A percentile compares a stretch with the other conserved stretches of the same genome.
These are phyloP conservation scores for Phlebiopsis gigantea DNA, from an alignment of 768 basidiomycete genomes.

Conservation along the genomic window DNA sequence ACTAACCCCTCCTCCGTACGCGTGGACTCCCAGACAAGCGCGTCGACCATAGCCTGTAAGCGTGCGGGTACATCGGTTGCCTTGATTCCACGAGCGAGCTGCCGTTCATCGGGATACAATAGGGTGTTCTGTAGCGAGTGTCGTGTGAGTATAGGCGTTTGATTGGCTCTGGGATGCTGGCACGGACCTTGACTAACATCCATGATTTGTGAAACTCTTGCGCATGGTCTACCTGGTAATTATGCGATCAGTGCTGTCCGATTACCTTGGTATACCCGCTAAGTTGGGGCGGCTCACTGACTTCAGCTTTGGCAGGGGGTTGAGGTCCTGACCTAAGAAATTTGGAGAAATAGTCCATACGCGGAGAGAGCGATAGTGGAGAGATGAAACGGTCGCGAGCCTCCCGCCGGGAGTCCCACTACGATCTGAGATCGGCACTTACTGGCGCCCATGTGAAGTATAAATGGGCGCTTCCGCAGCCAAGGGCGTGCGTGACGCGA, in stretches of 20 bases:
- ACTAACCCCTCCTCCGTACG: conserved; percentile 84
- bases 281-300: conserved; percentile 18
- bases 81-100: conserved; percentile 72
- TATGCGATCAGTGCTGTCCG: not conserved
- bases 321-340: conserved; percentile 52
- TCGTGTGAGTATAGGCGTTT: no score
- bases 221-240: conserved; percentile 45
- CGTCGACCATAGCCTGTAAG: conserved; percentile 77
- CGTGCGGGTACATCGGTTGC: conserved; percentile 77
- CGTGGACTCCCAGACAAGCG: conserved; percentile 80
- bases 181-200: conserved; percentile 61
- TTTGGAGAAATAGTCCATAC: conserved; percentile 88
- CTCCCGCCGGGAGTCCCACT: not conserved
- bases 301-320: conserved; percentile 40
- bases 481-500: not conserved
- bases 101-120: conserved; percentile 85
- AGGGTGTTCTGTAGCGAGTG: conserved; percentile 79
- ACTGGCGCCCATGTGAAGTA: not conserved
- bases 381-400: not conserved
- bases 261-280: not conserved
- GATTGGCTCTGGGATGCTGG: no score
- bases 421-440: not conserved
- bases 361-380: not conserved
- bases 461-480: not conserved
- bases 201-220: conserved; percentile 75